Base-by-base conservation (phyloP, 1,284 basidiomycete species). In the Ceratobasidium papillatum region DNA sequence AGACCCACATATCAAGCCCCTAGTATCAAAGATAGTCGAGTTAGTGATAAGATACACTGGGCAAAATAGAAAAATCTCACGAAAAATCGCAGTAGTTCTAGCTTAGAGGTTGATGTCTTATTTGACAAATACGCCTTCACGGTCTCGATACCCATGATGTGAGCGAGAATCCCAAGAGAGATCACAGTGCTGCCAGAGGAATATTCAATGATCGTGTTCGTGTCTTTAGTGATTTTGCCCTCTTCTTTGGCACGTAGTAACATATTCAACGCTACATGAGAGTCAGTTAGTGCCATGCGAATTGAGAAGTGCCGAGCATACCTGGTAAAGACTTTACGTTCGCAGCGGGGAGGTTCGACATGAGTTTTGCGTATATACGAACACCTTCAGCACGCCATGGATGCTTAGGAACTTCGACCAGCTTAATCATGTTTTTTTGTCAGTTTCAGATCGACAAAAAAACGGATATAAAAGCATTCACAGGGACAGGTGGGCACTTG, bases 311-410 rank as follows among this genome's bases (percentile, higher is more conserved):
- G 9, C 3, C 34, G 8, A 36, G n/a, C 45, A 9, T 34, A 52
- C 71, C 71, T 30, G 71, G 71, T 5, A 73, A 34, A 25, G 71
- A 73, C 25, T 73, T 73, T 27, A 73, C 71, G 71, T 73, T 73
- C 19, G 58, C 71, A 27, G 71, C 71, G 1, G 71, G 71, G 25
- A 73, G 71, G 22, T 38, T 47, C 1, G 71, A 62, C 45, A 73
- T 59, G 32, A 73, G 59, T 49, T 73, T 73, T 30, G 71, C 71
- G 59, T 73, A 73, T 1, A 73, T 73, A 17, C 71, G 32, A 32
- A 73, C 71, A 5, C 38, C 38, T 19, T 73, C 43, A 11, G 9
- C 59, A 25, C 45, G 45, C 45, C 59, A 73, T n/a, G 71, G 71
- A 32, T 73, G 71, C 12, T 59, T 36, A 3, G 71, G 71, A 17